Evolutionary conservation across 139 green algal genomes (phyloP).

Genomic region (Ettlia oleoabundans): DNA sequence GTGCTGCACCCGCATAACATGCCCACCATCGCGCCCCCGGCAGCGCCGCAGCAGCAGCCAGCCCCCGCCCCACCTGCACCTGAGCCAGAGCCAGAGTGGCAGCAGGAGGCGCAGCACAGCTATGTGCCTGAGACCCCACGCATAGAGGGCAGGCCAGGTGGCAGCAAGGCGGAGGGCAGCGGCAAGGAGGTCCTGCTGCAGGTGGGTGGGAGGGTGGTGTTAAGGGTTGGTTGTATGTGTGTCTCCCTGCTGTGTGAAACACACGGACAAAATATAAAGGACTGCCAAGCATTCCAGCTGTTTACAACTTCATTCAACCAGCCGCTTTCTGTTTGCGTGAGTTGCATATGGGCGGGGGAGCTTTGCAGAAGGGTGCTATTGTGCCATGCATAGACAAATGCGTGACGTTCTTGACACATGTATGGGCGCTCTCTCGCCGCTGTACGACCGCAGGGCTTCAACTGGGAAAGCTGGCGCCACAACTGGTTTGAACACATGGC

Average conservation of each 20-base stretch:
- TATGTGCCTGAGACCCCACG: neutral
- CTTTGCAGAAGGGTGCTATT: too few relatives aligned
- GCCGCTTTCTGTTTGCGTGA: too few relatives aligned
- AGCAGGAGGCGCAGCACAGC: neutral
- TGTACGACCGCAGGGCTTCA: slow-evolving; percentile 22
- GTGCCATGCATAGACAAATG: too few relatives aligned
- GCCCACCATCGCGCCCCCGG: neutral
- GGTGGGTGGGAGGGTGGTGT: too few relatives aligned
- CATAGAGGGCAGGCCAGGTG: neutral
- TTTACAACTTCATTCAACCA: too few relatives aligned
- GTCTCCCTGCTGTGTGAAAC: too few relatives aligned
- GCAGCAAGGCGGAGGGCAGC: slow-evolving; percentile 66
- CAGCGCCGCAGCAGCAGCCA: neutral
- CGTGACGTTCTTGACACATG: too few relatives aligned
- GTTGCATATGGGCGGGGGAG: too few relatives aligned
- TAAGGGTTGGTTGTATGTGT: too few relatives aligned
- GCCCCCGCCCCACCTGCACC: too few relatives aligned
- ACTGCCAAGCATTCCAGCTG: too few relatives aligned
- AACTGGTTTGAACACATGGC: slow-evolving; percentile 62
- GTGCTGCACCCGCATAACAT: neutral
- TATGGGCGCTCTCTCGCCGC: neutral
- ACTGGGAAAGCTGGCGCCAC: slow-evolving; percentile 56
- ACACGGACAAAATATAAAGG: too few relatives aligned
- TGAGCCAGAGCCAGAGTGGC: neutral
- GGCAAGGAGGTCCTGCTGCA: slow-evolving; percentile 90